Percentiles rank a stretch among this genome's conserved stretches.
Conservation (phyloP, 176 grass and related monocot species). For the Oryza punctata region DNA sequence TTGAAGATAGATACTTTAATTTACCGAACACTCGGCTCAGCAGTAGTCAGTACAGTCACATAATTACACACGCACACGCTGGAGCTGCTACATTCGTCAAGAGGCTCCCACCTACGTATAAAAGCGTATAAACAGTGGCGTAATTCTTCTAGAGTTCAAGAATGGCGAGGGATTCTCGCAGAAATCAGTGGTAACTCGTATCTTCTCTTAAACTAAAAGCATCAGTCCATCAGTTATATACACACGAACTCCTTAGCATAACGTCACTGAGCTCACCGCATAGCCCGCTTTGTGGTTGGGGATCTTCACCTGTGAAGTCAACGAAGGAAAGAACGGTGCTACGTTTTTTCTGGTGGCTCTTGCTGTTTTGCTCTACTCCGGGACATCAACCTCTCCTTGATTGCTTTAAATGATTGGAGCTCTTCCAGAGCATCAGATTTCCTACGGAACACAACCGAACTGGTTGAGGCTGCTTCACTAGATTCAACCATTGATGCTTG, state of each 20-base stretch:
- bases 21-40: constrained; percentile 5
- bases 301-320: constrained; percentile 16
- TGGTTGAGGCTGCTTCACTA: constrained; percentile 44
- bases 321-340: constrained; percentile 31
- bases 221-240: constrained; percentile 50
- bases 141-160: constrained; percentile 25
- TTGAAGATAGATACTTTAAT: not conserved
- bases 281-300: not conserved
- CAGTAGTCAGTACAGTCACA: constrained; percentile 20
- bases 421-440: constrained; percentile 74
- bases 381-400: constrained; percentile 63
- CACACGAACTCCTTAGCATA: constrained; percentile 33
- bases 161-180: constrained; percentile 29
- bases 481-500: constrained; percentile 52
- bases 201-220: constrained; percentile 40
- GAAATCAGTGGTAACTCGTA: constrained; percentile 36
- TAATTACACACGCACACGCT: constrained; percentile 38
- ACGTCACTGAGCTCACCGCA: constrained; percentile 21
- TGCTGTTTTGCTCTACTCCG: constrained; percentile 45
- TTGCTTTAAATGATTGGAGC: constrained; percentile 68
- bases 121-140: constrained; percentile 32
- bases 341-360: constrained; percentile 37
- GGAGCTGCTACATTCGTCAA: constrained; percentile 15
- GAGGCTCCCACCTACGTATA: constrained; percentile 40
- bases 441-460: constrained; percentile 56